Conservation (phyloP, 495 filamentous ascomycete species). For the Neurospora sublineolata region DNA sequence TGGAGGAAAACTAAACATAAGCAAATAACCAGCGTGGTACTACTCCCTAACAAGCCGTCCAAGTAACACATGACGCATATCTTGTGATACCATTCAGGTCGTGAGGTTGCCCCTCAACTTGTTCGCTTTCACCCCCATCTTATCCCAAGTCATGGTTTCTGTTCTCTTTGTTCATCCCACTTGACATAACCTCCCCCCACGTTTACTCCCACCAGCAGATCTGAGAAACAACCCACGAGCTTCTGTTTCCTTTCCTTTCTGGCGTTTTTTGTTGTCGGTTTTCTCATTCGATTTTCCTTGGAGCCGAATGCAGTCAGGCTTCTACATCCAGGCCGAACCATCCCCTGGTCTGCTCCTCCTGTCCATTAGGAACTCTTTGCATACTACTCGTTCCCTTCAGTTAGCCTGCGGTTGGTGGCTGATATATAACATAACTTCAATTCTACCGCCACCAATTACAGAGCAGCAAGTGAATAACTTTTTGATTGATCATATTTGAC, state of each 20-base stretch:
- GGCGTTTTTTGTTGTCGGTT: too few relatives aligned
- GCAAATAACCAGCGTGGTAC: neutral
- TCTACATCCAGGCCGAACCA: too few relatives aligned
- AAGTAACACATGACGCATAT: neutral
- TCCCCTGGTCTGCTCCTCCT: neutral
- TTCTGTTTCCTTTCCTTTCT: too few relatives aligned
- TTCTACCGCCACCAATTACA: neutral
- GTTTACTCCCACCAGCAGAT: neutral
- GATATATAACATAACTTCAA: neutral
- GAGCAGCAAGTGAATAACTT: neutral
- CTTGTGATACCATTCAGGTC: neutral
- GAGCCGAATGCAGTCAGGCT: too few relatives aligned
- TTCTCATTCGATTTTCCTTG: too few relatives aligned
- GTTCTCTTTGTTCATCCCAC: neutral
- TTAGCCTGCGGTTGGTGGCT: neutral
- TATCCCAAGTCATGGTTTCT: neutral
- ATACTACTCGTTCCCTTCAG: neutral
- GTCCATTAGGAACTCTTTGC: neutral
- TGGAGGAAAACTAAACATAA: neutral
- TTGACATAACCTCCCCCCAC: neutral
- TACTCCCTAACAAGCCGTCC: neutral
- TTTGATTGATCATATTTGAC: neutral
- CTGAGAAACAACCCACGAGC: too few relatives aligned
- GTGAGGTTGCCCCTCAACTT: neutral
- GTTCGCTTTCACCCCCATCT: neutral